These are phyloP conservation scores for Pulveroboletus sp. DNA, from an alignment of 768 basidiomycete species.

Conservation along the genomic window DNA sequence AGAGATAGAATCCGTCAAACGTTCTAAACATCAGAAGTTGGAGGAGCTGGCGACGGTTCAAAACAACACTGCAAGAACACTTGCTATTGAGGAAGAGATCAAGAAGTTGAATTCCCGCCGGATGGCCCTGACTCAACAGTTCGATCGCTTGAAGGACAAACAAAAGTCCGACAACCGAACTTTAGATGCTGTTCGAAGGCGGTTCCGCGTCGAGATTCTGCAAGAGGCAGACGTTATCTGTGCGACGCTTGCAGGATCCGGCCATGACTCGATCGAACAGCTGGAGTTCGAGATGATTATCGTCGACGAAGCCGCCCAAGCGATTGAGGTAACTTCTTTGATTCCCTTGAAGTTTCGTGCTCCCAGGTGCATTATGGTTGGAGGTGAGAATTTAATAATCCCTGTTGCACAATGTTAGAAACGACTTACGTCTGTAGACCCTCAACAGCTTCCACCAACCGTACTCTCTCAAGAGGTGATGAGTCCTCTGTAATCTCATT, in stretches of 20 bases:
- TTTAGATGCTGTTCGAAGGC: conserved; percentile 76
- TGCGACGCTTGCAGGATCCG: conserved; percentile 87
- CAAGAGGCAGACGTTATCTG: conserved; percentile 91
- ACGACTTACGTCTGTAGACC: conserved; percentile 42
- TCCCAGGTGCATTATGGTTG: conserved; percentile 86
- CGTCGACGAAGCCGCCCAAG: conserved; percentile 97
- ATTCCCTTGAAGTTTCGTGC: conserved; percentile 91
- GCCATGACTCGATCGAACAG: conserved; percentile 77
- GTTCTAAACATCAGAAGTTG: conserved; percentile 51
- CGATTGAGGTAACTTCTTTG: conserved; percentile 89
- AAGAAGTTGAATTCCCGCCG: conserved; percentile 59
- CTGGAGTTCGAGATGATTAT: conserved; percentile 94
- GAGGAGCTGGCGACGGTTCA: conserved; percentile 52
- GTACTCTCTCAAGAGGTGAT: conserved; percentile 60
- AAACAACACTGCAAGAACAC: conserved; percentile 50
- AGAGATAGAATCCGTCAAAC: conserved; percentile 69
- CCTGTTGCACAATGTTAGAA: neutral
- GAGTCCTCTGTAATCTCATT: conserved; percentile 19
- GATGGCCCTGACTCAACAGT: conserved; percentile 56
- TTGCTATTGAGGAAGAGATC: conserved; percentile 68
- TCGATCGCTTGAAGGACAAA: conserved; percentile 78
- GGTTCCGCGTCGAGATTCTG: conserved; percentile 69
- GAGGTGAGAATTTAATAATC: conserved; percentile 43
- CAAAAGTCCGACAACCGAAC: conserved; percentile 76
- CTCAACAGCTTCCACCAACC: conserved; percentile 94